phyloP scores from a whole-genome alignment of 2,329 filamentous ascomycete genomes.

The Colletotrichum sp. region DNA sequence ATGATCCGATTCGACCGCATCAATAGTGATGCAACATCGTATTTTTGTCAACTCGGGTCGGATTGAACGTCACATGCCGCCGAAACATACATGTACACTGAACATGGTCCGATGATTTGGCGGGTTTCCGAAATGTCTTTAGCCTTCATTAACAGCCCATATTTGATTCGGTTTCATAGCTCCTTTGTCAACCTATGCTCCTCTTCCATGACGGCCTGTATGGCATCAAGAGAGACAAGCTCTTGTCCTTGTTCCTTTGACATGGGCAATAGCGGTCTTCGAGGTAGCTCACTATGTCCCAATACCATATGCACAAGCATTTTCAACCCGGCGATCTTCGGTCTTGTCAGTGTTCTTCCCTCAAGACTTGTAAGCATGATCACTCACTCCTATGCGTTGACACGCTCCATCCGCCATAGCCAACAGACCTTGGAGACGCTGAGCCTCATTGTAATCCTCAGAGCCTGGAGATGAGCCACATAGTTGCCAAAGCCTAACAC shows the following conservation, averaged over 20 bases:
- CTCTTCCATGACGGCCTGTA: background rate
- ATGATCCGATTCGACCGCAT: background rate
- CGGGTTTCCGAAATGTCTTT: background rate
- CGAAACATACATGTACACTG: background rate
- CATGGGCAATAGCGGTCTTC: background rate
- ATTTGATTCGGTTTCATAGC: background rate
- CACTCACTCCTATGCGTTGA: background rate
- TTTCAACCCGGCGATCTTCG: background rate
- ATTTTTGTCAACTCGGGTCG: background rate
- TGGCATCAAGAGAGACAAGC: background rate
- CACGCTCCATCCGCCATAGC: background rate
- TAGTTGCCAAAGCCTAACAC: background rate
- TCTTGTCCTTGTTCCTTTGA: background rate
- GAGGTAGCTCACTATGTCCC: background rate
- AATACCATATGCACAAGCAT: background rate
- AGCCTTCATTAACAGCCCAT: fast-evolving
- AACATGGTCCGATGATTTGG: background rate
- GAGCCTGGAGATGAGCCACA: background rate
- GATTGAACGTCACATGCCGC: background rate
- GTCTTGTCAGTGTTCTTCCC: background rate
- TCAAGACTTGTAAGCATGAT: fast-evolving
- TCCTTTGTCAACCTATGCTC: background rate
- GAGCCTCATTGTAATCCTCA: background rate
- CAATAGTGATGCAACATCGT: background rate
- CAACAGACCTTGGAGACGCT: background rate